Conservation (phyloP, 2,329 filamentous ascomycete genomes). For the Epichloe baconii region DNA sequence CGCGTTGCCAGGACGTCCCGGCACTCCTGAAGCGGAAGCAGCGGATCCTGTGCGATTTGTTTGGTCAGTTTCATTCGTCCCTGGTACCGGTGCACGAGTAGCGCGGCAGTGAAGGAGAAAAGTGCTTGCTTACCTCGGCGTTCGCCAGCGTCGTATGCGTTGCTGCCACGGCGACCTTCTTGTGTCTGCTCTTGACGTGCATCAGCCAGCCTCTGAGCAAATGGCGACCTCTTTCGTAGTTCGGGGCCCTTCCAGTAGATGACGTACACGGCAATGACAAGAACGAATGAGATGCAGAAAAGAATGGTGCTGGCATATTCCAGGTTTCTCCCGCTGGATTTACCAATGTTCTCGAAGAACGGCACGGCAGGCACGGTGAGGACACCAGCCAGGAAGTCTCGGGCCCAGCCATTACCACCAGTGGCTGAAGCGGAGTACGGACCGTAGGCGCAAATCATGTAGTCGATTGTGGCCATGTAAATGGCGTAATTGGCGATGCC, state of each 20-base stretch:
- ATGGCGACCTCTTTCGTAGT: conserved; percentile 47
- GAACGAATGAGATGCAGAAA: conserved; percentile 44
- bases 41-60: background rate
- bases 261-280: conserved; percentile 50
- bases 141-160: conserved; percentile 11
- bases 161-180: conserved; percentile 18
- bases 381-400: conserved; percentile 61
- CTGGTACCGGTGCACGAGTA: too few species aligned
- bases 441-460: conserved; percentile 64
- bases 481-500: conserved; percentile 64
- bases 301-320: conserved; percentile 52
- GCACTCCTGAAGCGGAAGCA: conserved; percentile 14
- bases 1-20: conserved; percentile 9
- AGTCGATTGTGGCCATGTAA: conserved; percentile 67
- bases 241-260: conserved; percentile 53
- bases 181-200: conserved; percentile 19
- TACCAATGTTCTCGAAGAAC: conserved; percentile 46
- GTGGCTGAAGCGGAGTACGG: conserved; percentile 63
- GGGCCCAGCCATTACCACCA: conserved; percentile 61
- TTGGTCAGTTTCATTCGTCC: too few species aligned
- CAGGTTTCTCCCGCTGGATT: conserved; percentile 32
- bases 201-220: conserved; percentile 48
- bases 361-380: conserved; percentile 56
- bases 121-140: conserved; percentile 18
- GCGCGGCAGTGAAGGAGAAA: too few species aligned